Conservation (phyloP, 2,329 filamentous ascomycete genomes). For the Fusarium dimerum region DNA sequence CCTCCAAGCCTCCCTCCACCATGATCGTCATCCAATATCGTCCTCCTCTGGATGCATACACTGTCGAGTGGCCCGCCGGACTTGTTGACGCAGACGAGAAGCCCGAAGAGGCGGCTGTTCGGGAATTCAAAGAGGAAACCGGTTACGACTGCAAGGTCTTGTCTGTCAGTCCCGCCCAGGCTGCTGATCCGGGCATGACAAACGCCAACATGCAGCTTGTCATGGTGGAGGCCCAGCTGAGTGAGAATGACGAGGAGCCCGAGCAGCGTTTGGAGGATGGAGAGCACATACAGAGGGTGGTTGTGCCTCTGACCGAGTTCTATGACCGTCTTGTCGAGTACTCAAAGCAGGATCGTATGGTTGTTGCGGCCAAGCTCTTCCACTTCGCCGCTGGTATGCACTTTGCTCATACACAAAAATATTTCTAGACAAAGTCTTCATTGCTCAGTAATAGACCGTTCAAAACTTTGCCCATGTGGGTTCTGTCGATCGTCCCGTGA, state of each 20-base stretch:
- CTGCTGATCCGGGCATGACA: constrained; percentile 28
- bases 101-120: constrained; percentile 24
- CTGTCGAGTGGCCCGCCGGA: constrained; percentile 28
- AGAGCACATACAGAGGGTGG: constrained; percentile 26
- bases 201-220: constrained; percentile 30
- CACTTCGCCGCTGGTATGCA: constrained; percentile 32
- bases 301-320: constrained; percentile 24
- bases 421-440: constrained; percentile 26
- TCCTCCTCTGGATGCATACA: constrained; percentile 29
- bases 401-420: constrained; percentile 30
- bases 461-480: constrained; percentile 43
- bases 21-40: constrained; percentile 30
- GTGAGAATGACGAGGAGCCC: constrained; percentile 20
- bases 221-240: constrained; percentile 27
- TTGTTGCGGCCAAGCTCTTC: constrained; percentile 29
- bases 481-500: constrained; percentile 41
- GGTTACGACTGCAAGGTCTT: constrained; percentile 25
- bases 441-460: constrained; percentile 30
- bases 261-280: constrained; percentile 28
- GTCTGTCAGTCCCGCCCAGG: constrained; percentile 23
- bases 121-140: constrained; percentile 30
- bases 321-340: constrained; percentile 28
- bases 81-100: constrained; percentile 29
- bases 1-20: constrained; percentile 27
- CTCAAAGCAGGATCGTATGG: constrained; percentile 24